These are phyloP conservation scores for Sphagnum tenellum DNA, from an alignment of 225 moss, liverwort and hornwort species.

Conservation along the genomic window DNA sequence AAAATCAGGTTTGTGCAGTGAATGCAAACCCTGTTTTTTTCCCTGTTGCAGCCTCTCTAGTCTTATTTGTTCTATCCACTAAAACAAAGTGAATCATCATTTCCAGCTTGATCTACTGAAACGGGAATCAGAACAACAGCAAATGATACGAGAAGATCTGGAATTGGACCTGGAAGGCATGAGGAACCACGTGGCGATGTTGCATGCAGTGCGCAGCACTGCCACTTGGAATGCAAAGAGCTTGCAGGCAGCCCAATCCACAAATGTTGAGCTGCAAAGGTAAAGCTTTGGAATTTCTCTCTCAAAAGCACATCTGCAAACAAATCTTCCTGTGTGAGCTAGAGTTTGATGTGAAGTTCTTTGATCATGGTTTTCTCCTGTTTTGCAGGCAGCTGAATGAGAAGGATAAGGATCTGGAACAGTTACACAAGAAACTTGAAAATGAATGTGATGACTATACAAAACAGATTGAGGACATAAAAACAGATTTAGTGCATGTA, in stretches of 20 bases:
- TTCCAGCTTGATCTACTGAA: slow-evolving; percentile 25
- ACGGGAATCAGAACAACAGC: slow-evolving; percentile 24
- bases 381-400: slow-evolving; percentile 35
- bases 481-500: no score
- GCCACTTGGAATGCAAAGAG: slow-evolving; percentile 44
- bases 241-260: slow-evolving; percentile 53
- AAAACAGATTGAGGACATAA: no score
- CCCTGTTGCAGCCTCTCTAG: not conserved
- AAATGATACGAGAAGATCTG: slow-evolving; percentile 33
- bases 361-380: no score
- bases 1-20: slow-evolving; percentile 23
- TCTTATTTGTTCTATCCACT: not conserved
- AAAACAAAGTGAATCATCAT: not conserved
- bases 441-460: not conserved
- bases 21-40: not conserved
- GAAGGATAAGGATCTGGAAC: slow-evolving; percentile 38
- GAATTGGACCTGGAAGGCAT: slow-evolving; percentile 52
- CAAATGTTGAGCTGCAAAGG: slow-evolving; percentile 48
- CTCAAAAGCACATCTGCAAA: no score
- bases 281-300: not conserved
- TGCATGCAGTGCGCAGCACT: slow-evolving; percentile 52
- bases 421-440: slow-evolving; percentile 41
- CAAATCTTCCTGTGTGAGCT: no score
- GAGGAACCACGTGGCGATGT: slow-evolving; percentile 51
- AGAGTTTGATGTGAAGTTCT: no score